Evolutionary conservation across 192 early-diverging fungal genomes (phyloP).

Genomic region (Gonapodya sp.): DNA sequence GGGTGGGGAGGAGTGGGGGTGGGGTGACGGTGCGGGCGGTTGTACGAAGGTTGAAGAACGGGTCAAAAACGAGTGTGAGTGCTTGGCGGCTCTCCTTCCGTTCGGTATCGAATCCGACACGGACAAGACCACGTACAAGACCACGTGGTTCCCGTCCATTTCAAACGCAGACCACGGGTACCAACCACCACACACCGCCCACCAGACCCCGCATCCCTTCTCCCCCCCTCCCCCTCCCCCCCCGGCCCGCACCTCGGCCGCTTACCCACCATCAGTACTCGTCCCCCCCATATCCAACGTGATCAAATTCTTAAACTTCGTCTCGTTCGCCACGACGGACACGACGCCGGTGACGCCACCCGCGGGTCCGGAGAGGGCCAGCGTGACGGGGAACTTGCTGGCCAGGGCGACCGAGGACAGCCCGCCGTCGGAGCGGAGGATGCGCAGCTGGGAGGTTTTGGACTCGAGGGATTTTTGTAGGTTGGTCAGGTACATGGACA

Average conservation of each 20-base stretch:
- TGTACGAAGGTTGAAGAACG: background rate
- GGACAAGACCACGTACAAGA: no score
- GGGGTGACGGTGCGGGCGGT: no score
- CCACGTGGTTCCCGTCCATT: no score
- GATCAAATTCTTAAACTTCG: background rate
- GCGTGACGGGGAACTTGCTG: background rate
- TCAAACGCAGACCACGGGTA: no score
- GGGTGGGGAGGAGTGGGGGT: no score
- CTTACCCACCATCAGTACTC: background rate
- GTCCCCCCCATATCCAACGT: background rate
- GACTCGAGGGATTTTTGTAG: background rate
- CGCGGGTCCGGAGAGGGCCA: background rate
- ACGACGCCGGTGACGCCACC: background rate
- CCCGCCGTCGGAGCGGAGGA: background rate
- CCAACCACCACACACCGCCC: no score
- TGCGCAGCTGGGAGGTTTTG: background rate
- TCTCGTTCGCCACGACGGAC: constrained; percentile 3
- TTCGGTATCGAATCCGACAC: no score
- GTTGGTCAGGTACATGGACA: background rate
- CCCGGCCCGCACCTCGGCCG: background rate
- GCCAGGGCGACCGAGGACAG: background rate
- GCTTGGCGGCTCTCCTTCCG: no score
- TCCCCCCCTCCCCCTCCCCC: no score
- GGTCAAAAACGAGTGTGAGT: no score
- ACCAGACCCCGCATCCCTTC: no score